These are phyloP conservation scores for Metschnikowia proteae DNA, from an alignment of 805 yeast species.

Conservation along the genomic window DNA sequence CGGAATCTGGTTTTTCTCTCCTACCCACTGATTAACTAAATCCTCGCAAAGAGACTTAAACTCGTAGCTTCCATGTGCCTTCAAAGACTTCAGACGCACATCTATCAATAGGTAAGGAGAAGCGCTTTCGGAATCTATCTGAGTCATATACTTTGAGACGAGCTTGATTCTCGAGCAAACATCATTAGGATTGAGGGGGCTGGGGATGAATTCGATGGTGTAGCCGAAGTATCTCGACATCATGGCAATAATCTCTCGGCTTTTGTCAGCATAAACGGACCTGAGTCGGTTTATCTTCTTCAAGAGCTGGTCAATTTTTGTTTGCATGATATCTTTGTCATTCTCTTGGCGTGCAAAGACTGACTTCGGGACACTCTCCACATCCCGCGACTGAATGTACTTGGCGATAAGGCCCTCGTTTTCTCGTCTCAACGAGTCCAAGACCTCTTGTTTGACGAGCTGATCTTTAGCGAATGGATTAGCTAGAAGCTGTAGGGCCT, in stretches of 20 bases:
- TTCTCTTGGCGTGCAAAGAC: constrained; percentile 59
- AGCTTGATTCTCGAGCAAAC: constrained; percentile 53
- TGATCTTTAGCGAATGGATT: constrained; percentile 67
- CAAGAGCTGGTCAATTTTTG: constrained; percentile 43
- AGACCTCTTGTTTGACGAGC: constrained; percentile 48
- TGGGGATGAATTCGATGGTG: constrained; percentile 59
- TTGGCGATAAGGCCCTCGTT: constrained; percentile 49
- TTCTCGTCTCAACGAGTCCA: constrained; percentile 53
- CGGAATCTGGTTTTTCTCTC: constrained; percentile 65
- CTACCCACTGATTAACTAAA: constrained; percentile 62
- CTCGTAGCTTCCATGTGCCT: constrained; percentile 43
- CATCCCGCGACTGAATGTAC: constrained; percentile 14
- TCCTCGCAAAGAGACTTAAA: constrained; percentile 42
- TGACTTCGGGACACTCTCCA: constrained; percentile 50
- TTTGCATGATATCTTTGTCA: constrained; percentile 48
- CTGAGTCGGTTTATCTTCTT: constrained; percentile 53
- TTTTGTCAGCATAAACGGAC: constrained; percentile 59
- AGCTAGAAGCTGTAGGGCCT: constrained; percentile 58
- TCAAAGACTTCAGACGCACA: constrained; percentile 49
- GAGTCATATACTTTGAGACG: constrained; percentile 40
- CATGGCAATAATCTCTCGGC: constrained; percentile 66
- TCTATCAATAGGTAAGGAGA: constrained; percentile 54
- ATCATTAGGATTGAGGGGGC: constrained; percentile 40
- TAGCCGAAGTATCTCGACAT: constrained; percentile 70
- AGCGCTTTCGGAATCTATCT: constrained; percentile 15